A percentile compares a stretch with the other conserved stretches of the same genome.
These are phyloP conservation scores for Colletotrichum sp. DNA, from an alignment of 2,329 filamentous ascomycete species.

Conservation along the genomic window DNA sequence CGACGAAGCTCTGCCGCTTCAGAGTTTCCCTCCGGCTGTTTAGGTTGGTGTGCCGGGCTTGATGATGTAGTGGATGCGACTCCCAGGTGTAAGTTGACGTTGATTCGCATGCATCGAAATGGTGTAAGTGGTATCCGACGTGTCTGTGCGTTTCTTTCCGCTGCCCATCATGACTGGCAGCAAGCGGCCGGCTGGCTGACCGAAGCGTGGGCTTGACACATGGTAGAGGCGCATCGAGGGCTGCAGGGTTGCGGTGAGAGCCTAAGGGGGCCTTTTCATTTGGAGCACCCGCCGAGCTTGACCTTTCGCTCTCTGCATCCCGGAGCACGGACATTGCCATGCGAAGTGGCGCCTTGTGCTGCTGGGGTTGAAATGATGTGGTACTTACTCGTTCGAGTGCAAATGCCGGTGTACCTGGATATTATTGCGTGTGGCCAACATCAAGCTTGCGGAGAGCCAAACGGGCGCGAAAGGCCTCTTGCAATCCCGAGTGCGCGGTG, in stretches of 20 bases:
- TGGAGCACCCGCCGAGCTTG: not conserved
- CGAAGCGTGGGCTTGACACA: slow-evolving; percentile 7
- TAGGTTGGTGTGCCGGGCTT: not conserved
- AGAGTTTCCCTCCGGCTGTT: not conserved
- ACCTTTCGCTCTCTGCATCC: not conserved
- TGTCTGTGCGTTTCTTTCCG: slow-evolving; percentile 10
- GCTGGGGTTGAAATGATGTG: not conserved
- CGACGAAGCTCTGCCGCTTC: not conserved
- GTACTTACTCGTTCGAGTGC: not conserved
- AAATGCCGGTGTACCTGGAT: not conserved
- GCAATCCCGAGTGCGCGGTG: not conserved
- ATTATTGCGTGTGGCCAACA: not conserved
- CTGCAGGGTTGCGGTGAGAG: slow-evolving; percentile 5
- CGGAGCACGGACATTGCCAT: not conserved
- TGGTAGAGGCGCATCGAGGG: slow-evolving; percentile 7
- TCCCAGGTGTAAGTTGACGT: not conserved
- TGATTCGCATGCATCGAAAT: not conserved
- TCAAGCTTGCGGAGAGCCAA: not conserved
- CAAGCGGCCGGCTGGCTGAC: not conserved
- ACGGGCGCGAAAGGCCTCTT: not conserved
- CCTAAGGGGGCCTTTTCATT: not conserved
- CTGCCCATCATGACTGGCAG: not conserved
- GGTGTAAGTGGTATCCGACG: not conserved
- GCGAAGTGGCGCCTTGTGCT: not conserved
- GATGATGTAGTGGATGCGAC: not conserved